Evolutionary conservation across 495 filamentous ascomycete species (phyloP), one percentile per base, ranked within the genome.

Genomic region (Elasticomyces elasticus): DNA sequence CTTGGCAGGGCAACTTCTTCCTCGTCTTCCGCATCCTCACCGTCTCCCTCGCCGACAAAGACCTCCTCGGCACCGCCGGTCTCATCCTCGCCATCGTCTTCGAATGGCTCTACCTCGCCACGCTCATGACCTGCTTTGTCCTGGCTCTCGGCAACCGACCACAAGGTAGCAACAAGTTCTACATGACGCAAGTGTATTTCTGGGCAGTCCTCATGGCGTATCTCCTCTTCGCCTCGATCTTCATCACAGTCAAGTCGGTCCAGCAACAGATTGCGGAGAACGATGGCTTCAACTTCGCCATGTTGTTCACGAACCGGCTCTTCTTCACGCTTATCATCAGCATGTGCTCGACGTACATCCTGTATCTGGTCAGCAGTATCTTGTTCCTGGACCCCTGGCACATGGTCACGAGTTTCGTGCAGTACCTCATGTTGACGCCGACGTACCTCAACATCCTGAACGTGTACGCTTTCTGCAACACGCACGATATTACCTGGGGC

Each of bases 341-440:
- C 1, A 78, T 96, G 58, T 75, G 82, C 28, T 92, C 90, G 1
- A 99, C 94, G 26, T 99, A 94, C 70, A 73, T 92, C 59, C 83
- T 99, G 64, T 99, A 89, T 82, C 82, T 99, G 48, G 66, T 97
- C 35, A 83, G 87, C 3, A 95, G 89, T 12, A 79, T 99, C 57
- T 76, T 97, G 60, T 97, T 97, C 80, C 83, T 99, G 69, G 94
- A 99, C 67, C 94, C 94, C 1, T 99, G 90, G 90, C 94, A 99
- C 69, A 95, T 99, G 87, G 79, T 95, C 72, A 98, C 92, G 25
- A 87, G 79, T 30, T 89, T 96, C 70, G 72, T 96, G 44, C 94
- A 99, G 79, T 99, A 99, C 68, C 82, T 99, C 53, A 80, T 97
- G 33, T 78, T 99, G 45, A 94, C 90, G 0, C 90, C 90, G 0